These are phyloP conservation scores for Monilinia aucupariae DNA, from an alignment of 2,329 filamentous ascomycete species.

Conservation along the genomic window DNA sequence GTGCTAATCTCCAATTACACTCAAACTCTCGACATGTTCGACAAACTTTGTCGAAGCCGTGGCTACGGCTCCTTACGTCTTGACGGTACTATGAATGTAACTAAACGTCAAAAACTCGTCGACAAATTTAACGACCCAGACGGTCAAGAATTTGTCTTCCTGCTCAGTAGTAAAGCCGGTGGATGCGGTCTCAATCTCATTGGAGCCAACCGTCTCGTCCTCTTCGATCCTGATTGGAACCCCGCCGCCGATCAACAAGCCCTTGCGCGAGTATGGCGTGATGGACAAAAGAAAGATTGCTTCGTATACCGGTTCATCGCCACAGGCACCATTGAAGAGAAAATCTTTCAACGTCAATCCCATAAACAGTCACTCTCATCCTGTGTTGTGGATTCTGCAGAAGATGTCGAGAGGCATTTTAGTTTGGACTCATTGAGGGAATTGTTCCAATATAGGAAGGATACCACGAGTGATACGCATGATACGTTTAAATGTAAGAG, in stretches of 20 bases:
- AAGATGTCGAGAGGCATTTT: slow-evolving; percentile 97
- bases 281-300: slow-evolving; percentile 98
- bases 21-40: slow-evolving; percentile 90
- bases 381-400: slow-evolving; percentile 91
- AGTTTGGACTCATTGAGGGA: slow-evolving; percentile 85
- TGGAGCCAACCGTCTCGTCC: slow-evolving; percentile 85
- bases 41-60: slow-evolving; percentile 78
- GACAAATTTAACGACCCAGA: slow-evolving; percentile 96
- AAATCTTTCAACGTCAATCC: slow-evolving; percentile 97
- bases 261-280: slow-evolving; percentile 94
- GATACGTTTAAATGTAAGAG: slow-evolving; percentile 98
- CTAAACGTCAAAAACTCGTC: slow-evolving; percentile 92
- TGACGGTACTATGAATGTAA: slow-evolving; percentile 96
- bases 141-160: slow-evolving; percentile 84
- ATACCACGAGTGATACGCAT: slow-evolving; percentile 88
- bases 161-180: slow-evolving; percentile 94
- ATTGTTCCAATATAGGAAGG: slow-evolving; percentile 83
- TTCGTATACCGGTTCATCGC: slow-evolving; percentile 99
- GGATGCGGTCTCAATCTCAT: slow-evolving; percentile 95
- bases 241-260: slow-evolving; percentile 96
- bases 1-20: slow-evolving; percentile 99
- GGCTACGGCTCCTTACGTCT: slow-evolving; percentile 82
- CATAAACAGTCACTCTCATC: slow-evolving; percentile 97
- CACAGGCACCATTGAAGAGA: slow-evolving; percentile 96
- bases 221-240: slow-evolving; percentile 98